These are phyloP conservation scores for Trichoderma simmonsii DNA, from an alignment of 2,329 filamentous ascomycete species.

Conservation along the genomic window DNA sequence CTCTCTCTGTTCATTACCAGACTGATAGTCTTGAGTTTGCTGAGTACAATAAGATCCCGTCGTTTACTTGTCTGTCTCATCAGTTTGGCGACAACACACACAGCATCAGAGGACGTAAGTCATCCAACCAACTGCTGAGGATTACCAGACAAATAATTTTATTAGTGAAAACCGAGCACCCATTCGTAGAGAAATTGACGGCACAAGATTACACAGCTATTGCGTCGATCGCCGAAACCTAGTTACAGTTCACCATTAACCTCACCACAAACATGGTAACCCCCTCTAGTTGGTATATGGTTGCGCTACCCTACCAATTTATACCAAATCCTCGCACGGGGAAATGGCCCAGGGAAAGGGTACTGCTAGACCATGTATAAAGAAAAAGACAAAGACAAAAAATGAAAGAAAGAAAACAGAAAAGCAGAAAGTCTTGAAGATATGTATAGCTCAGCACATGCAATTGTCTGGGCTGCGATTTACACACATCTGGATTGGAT, in stretches of 20 bases:
- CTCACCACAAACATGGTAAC: not conserved
- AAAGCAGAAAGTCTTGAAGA: not conserved
- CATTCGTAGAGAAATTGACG: not conserved
- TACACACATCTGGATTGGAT: not conserved
- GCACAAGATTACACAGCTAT: not conserved
- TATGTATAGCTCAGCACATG: not conserved
- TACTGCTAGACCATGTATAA: not conserved
- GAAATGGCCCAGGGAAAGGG: too few relatives aligned
- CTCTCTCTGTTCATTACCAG: not conserved
- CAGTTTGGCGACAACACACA: not conserved
- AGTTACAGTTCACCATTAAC: not conserved
- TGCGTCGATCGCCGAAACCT: not conserved
- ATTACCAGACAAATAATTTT: not conserved
- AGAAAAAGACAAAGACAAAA: not conserved
- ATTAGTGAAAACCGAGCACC: accelerated
- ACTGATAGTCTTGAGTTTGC: not conserved
- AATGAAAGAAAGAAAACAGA: not conserved
- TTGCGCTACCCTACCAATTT: too few relatives aligned
- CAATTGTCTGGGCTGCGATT: not conserved
- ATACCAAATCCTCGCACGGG: too few relatives aligned
- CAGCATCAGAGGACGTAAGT: not conserved
- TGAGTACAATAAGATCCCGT: not conserved
- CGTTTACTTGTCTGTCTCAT: not conserved
- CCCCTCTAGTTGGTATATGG: too few relatives aligned
- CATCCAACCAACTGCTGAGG: not conserved